Conservation (phyloP, 306 rosid genomes). For the Vigna nakashimae region DNA sequence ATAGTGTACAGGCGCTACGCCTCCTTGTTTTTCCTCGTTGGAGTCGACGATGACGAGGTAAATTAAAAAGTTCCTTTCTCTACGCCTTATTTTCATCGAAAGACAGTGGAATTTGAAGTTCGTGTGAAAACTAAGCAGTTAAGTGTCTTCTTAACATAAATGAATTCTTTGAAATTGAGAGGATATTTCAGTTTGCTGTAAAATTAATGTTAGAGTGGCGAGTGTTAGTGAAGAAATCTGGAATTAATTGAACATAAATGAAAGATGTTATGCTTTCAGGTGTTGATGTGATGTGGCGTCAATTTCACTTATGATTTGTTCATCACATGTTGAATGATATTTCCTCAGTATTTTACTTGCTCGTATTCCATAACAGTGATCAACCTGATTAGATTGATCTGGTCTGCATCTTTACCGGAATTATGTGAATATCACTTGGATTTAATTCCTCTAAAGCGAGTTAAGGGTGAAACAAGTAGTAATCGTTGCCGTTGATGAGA, state of each 20-base stretch:
- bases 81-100: slow-evolving; percentile 14
- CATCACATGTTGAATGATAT: neutral
- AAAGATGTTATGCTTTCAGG: too few species aligned
- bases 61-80: slow-evolving; percentile 51
- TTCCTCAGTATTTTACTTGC: neutral
- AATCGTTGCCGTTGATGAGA: neutral
- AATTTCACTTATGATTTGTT: too few species aligned
- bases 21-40: slow-evolving; percentile 92
- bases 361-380: neutral
- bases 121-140: neutral
- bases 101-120: neutral
- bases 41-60: slow-evolving; percentile 93
- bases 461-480: neutral
- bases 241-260: neutral
- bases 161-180: neutral
- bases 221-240: neutral
- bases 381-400: neutral
- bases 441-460: neutral
- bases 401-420: neutral
- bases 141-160: neutral
- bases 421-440: neutral
- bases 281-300: too few species aligned
- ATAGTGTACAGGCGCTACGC: slow-evolving; percentile 95
- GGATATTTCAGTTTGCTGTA: slow-evolving; percentile 1
- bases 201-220: neutral